A percentile compares a stretch with the other conserved stretches of the same genome.
Evolutionary conservation across 345 rosid genomes (phyloP).

Genomic region (Salix caprea): DNA sequence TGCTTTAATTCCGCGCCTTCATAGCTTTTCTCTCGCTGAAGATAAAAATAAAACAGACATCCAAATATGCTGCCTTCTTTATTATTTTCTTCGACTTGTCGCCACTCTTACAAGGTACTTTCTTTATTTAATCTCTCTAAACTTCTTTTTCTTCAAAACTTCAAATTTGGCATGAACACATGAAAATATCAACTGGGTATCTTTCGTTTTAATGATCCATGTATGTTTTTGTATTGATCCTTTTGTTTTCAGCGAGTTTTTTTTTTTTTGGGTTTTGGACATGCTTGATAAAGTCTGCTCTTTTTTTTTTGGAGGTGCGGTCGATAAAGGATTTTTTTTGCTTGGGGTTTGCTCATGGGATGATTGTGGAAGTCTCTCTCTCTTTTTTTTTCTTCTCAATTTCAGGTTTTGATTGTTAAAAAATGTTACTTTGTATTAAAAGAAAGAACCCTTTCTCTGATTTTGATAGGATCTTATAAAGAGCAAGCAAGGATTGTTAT

Average conservation of each 20-base stretch:
- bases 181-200: conserved; percentile 20
- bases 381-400: background rate
- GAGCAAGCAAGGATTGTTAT: background rate
- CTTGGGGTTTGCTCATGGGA: background rate
- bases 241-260: background rate
- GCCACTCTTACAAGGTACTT: conserved; percentile 25
- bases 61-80: background rate
- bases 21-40: conserved; percentile 29
- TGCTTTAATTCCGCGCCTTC: conserved; percentile 26
- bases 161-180: conserved; percentile 3
- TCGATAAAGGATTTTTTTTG: background rate
- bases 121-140: background rate
- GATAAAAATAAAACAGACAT: background rate
- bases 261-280: background rate
- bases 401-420: conserved; percentile 11
- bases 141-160: background rate
- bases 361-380: background rate
- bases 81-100: conserved; percentile 13
- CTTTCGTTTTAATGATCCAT: conserved; percentile 18
- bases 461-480: conserved; percentile 9
- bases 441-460: conserved; percentile 10
- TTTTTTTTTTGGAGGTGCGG: background rate
- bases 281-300: background rate
- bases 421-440: background rate
- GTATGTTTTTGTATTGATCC: conserved; percentile 13